Conservation (phyloP, 1,284 basidiomycete genomes). For the Apiotrichum porosum region DNA sequence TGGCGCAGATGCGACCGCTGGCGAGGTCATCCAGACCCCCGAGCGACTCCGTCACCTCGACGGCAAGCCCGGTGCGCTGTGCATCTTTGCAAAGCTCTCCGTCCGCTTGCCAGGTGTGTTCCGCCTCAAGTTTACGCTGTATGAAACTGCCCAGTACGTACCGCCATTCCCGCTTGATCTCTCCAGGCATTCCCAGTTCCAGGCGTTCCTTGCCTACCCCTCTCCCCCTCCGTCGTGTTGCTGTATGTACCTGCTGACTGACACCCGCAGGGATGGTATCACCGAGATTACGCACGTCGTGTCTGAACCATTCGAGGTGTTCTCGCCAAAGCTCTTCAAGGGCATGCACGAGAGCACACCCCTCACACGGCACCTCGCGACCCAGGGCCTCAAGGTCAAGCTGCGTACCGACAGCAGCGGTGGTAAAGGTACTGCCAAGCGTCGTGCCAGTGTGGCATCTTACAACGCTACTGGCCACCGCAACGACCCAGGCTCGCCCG, state of each 20-base stretch:
- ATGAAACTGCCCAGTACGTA: slow-evolving; percentile 44
- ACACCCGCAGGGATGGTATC: slow-evolving; percentile 25
- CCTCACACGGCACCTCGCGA: slow-evolving; percentile 47
- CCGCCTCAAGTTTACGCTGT: slow-evolving; percentile 45
- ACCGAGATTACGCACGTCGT: slow-evolving; percentile 36
- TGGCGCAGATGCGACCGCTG: slow-evolving; percentile 46
- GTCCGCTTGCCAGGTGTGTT: slow-evolving; percentile 48
- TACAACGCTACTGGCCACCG: background rate
- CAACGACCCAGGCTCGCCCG: no score
- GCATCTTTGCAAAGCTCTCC: slow-evolving; percentile 48
- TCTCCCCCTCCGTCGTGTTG: no score
- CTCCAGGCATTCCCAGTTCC: no score
- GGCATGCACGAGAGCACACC: slow-evolving; percentile 49
- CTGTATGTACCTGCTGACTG: background rate
- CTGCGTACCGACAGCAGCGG: slow-evolving; percentile 42
- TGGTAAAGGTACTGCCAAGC: slow-evolving; percentile 19
- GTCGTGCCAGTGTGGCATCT: slow-evolving; percentile 6
- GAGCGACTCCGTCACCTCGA: slow-evolving; percentile 44
- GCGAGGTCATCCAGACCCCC: slow-evolving; percentile 47
- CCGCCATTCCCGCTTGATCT: background rate
- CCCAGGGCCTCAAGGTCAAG: slow-evolving; percentile 50
- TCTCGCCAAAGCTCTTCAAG: slow-evolving; percentile 49
- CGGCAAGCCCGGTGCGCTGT: slow-evolving; percentile 37
- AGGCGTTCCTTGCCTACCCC: no score
- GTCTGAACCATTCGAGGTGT: slow-evolving; percentile 48